A percentile compares a stretch with the other conserved stretches of the same genome.
Conservation (phyloP, 495 filamentous ascomycete species). For the Rhizodiscina lignyota region DNA sequence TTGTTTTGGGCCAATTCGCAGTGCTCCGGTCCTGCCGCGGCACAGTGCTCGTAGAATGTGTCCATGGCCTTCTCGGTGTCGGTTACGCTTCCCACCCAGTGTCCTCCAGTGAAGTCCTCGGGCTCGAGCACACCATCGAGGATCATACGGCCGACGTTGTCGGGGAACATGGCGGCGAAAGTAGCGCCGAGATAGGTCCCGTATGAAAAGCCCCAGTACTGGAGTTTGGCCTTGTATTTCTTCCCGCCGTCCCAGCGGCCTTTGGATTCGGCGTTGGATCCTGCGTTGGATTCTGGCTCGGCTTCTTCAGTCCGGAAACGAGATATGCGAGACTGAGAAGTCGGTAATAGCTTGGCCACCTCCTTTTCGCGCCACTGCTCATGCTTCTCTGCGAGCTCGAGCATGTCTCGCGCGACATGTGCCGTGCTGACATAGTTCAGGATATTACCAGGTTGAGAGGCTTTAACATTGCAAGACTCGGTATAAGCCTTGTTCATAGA, state of each 20-base stretch:
- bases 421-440: constrained; percentile 31
- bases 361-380: constrained; percentile 23
- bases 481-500: constrained; percentile 16
- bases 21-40: constrained; percentile 26
- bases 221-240: too few species aligned
- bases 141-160: constrained; percentile 30
- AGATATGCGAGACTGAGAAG: too few species aligned
- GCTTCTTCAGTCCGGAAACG: too few species aligned
- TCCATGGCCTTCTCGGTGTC: constrained; percentile 30
- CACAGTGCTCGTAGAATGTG: constrained; percentile 36
- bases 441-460: too few species aligned
- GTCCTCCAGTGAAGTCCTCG: too few species aligned
- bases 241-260: not conserved
- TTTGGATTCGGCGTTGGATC: not conserved
- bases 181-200: constrained; percentile 21
- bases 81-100: too few species aligned
- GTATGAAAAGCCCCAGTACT: constrained; percentile 20
- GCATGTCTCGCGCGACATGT: constrained; percentile 31
- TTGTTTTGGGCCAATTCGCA: constrained; percentile 29
- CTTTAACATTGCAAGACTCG: too few species aligned
- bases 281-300: not conserved
- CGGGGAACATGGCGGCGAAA: constrained; percentile 36
- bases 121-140: constrained; percentile 36
- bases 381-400: constrained; percentile 34
- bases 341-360: constrained; percentile 8